Percentiles rank a stretch among this genome's conserved stretches.
Evolutionary conservation across 345 rosid species (phyloP).

Genomic region (Pistacia integerrima): DNA sequence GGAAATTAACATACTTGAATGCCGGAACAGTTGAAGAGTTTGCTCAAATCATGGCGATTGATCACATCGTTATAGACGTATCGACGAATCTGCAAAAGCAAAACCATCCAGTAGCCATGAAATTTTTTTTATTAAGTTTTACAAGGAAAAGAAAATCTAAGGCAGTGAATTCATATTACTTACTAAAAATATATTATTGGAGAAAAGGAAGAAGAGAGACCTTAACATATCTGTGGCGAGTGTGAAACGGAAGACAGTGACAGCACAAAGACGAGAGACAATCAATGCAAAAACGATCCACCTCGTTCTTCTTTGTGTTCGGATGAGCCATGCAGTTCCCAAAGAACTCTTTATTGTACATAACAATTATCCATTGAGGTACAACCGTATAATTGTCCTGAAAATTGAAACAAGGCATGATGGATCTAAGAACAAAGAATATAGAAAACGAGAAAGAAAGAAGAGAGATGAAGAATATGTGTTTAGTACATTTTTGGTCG

Average conservation of each 20-base stretch:
- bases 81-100: conserved; percentile 31
- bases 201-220: neutral
- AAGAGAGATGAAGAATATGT: neutral
- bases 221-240: conserved; percentile 26
- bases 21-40: conserved; percentile 39
- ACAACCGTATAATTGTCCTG: conserved; percentile 23
- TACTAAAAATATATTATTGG: neutral
- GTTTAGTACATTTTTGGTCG: conserved; percentile 19
- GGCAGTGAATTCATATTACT: too few relatives aligned
- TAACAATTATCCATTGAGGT: conserved; percentile 33
- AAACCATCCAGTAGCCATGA: too few relatives aligned
- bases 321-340: conserved; percentile 21
- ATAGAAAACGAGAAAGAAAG: neutral
- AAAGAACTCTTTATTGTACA: conserved; percentile 34
- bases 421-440: neutral
- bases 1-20: conserved; percentile 24
- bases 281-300: conserved; percentile 37
- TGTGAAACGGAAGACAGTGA: conserved; percentile 25
- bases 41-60: conserved; percentile 36
- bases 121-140: too few relatives aligned
- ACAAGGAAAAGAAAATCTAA: neutral
- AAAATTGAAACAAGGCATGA: neutral
- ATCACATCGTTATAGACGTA: conserved; percentile 38
- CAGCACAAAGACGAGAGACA: conserved; percentile 31
- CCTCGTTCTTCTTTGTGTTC: conserved; percentile 28